Evolutionary conservation across 2,329 filamentous ascomycete genomes (phyloP), one percentile per base, ranked within the genome.

Genomic region (Shiraia sp.): DNA sequence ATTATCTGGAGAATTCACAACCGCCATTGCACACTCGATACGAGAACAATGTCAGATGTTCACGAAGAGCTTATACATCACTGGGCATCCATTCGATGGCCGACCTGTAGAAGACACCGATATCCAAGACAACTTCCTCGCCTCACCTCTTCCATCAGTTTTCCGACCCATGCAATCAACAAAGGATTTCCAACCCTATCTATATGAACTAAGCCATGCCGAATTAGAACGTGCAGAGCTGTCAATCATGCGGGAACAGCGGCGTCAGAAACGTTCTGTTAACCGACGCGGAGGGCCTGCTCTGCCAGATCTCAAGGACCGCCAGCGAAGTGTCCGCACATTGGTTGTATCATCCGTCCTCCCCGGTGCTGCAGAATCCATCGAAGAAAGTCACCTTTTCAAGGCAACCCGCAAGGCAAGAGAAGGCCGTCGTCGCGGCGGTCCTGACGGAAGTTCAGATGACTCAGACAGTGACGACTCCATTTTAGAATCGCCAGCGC

Each of bases 21-120:
- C 93, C 0, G 92, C 93, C 6, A 97, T 99, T 66, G 93, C 93
- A 10, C 93, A 99, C 72, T 96, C 90, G 47, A 99, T 99, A 62
- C 87, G 93, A 49, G 93, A 99, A 70, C 93, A 99, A 71, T 85
- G 86, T 28, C 93, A 99, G 66, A 80, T 97, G 22, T 99, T 96
- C 68, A 95, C 90, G 5, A 87, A 90, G 66, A 95, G 90, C 61
- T 75, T 99, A 46, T 97, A 96, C 72, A 89, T 93, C 59, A 83
- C 95, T 38, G 90, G 91, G 2, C 91, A 99, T 73, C 86, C 90
- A 17, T 99, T 99, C 61, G 93, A 99, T 65, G 93, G 93, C 35
- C 82, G 93, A 25, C 90, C 90, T 2, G 80, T 97, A 15, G 93
- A 97, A 55, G 93, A 99, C 64, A 83, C 90, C 5, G 93, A 99